Conservation (phyloP, 768 basidiomycete species). For the Suillus discolor region DNA sequence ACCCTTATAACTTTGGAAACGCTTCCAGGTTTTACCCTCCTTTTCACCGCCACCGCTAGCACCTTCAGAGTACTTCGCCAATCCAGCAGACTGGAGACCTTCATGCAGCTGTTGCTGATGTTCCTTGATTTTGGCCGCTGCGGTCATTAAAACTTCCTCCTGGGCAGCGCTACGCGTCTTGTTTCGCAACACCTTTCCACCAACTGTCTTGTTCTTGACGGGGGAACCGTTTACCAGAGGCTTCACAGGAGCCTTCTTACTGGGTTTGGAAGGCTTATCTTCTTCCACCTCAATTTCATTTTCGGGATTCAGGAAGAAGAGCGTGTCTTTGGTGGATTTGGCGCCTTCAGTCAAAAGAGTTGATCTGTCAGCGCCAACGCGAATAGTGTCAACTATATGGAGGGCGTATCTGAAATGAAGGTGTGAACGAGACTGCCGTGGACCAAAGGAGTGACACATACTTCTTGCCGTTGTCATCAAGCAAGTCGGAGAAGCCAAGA, state of each 20-base stretch:
- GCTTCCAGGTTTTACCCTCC: slow-evolving; percentile 92
- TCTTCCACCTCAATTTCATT: slow-evolving; percentile 54
- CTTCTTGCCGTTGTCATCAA: slow-evolving; percentile 79
- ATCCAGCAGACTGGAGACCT: slow-evolving; percentile 74
- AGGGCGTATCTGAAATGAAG: slow-evolving; percentile 69
- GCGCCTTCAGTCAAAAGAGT: slow-evolving; percentile 81
- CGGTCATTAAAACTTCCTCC: slow-evolving; percentile 80
- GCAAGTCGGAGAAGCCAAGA: slow-evolving; percentile 83
- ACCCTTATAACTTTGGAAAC: slow-evolving; percentile 96
- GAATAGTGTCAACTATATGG: slow-evolving; percentile 87
- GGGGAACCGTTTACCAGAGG: slow-evolving; percentile 67
- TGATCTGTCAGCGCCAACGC: slow-evolving; percentile 66
- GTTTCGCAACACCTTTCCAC: slow-evolving; percentile 84
- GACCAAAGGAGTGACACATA: slow-evolving; percentile 35
- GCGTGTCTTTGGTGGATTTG: slow-evolving; percentile 81
- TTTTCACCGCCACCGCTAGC: slow-evolving; percentile 74
- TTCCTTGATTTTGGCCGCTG: slow-evolving; percentile 76
- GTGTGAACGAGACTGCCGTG: slow-evolving; percentile 3
- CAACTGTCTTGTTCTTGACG: slow-evolving; percentile 72
- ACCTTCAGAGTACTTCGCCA: slow-evolving; percentile 83
- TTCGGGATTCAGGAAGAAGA: slow-evolving; percentile 79
- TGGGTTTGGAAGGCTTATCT: slow-evolving; percentile 55
- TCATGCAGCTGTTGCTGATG: slow-evolving; percentile 87
- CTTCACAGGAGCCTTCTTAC: slow-evolving; percentile 53
- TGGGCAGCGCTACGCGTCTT: slow-evolving; percentile 89